Evolutionary conservation across 768 basidiomycete species (phyloP).

Genomic region (Mycena maculata): DNA sequence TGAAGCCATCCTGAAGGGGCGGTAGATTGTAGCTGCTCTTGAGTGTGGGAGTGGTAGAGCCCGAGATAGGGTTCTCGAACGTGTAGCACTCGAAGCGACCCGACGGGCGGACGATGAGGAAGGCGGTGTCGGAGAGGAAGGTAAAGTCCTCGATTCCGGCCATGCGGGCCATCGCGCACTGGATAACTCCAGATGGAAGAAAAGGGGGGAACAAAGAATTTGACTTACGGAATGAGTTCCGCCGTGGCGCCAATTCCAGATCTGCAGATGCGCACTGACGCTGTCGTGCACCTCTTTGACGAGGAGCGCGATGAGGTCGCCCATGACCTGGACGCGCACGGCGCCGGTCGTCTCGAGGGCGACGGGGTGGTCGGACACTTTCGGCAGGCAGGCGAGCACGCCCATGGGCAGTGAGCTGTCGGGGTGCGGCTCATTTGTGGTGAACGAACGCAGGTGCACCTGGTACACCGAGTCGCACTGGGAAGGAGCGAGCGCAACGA

Average conservation of each 20-base stretch:
- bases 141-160: slow-evolving; percentile 66
- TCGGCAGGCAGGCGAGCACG: slow-evolving; percentile 53
- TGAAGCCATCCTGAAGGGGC: slow-evolving; percentile 54
- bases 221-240: slow-evolving; percentile 57
- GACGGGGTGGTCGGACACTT: slow-evolving; percentile 40
- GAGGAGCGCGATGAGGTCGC: slow-evolving; percentile 60
- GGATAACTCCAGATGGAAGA: slow-evolving; percentile 7
- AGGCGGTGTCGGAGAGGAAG: slow-evolving; percentile 57
- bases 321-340: slow-evolving; percentile 59
- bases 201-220: slow-evolving; percentile 18
- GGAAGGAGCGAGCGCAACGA: slow-evolving; percentile 56
- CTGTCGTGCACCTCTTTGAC: slow-evolving; percentile 59
- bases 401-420: slow-evolving; percentile 49
- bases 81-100: slow-evolving; percentile 63
- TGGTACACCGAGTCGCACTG: slow-evolving; percentile 59
- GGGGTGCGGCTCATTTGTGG: slow-evolving; percentile 63
- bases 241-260: slow-evolving; percentile 62
- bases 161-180: slow-evolving; percentile 56
- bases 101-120: slow-evolving; percentile 59
- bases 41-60: slow-evolving; percentile 45
- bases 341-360: slow-evolving; percentile 51
- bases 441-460: slow-evolving; percentile 62
- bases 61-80: slow-evolving; percentile 52
- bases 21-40: slow-evolving; percentile 57
- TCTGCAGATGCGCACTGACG: slow-evolving; percentile 58